These are phyloP conservation scores for Mortierella antarctica DNA, from an alignment of 192 early-diverging fungal genomes.

Conservation along the genomic window DNA sequence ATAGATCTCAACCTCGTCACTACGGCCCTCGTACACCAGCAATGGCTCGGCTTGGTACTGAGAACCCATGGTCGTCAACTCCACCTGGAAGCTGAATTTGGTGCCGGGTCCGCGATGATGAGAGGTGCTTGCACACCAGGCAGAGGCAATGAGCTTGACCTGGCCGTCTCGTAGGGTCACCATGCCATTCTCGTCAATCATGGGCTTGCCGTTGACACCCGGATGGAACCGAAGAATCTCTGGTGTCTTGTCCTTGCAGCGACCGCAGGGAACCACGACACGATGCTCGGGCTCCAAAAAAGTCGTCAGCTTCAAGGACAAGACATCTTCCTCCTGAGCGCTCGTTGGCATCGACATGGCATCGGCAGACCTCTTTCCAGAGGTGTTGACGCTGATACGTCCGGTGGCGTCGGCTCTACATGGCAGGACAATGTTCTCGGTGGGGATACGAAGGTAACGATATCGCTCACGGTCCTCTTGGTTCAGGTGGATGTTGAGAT, in stretches of 20 bases:
- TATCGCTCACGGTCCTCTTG: slow-evolving; percentile 39
- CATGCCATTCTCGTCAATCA: slow-evolving; percentile 55
- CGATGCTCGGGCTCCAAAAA: slow-evolving; percentile 49
- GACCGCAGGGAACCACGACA: slow-evolving; percentile 48
- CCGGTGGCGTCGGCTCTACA: slow-evolving; percentile 37
- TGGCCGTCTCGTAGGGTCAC: slow-evolving; percentile 39
- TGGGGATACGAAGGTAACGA: slow-evolving; percentile 40
- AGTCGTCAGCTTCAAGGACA: slow-evolving; percentile 38
- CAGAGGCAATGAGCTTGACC: slow-evolving; percentile 51
- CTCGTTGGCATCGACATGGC: slow-evolving; percentile 40
- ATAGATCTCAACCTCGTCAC: slow-evolving; percentile 52
- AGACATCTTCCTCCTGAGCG: slow-evolving; percentile 44
- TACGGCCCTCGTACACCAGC: slow-evolving; percentile 34
- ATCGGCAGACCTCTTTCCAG: slow-evolving; percentile 42
- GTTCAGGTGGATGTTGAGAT: slow-evolving; percentile 44
- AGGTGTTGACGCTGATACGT: slow-evolving; percentile 37
- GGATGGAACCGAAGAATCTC: slow-evolving; percentile 50
- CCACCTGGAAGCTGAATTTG: slow-evolving; percentile 49
- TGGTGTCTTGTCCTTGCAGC: slow-evolving; percentile 51
- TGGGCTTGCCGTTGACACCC: slow-evolving; percentile 53
- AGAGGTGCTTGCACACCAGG: slow-evolving; percentile 52
- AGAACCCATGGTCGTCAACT: slow-evolving; percentile 22
- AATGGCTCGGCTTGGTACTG: slow-evolving; percentile 35
- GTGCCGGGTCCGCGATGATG: slow-evolving; percentile 53
- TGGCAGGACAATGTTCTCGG: slow-evolving; percentile 51